These are phyloP conservation scores for Scheffersomyces stambukii DNA, from an alignment of 1,139 yeast genomes.

Conservation along the genomic window DNA sequence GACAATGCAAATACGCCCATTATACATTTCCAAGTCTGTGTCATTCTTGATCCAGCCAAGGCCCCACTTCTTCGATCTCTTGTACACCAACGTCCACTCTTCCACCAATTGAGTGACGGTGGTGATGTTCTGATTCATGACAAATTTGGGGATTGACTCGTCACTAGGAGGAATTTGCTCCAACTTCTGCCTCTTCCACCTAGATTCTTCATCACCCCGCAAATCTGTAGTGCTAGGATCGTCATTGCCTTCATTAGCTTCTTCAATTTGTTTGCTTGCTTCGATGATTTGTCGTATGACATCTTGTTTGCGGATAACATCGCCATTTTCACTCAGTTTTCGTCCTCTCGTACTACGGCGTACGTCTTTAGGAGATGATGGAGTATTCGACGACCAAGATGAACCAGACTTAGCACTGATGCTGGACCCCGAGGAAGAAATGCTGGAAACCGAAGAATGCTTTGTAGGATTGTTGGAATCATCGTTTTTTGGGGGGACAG, in stretches of 20 bases:
- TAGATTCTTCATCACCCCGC: constrained; percentile 1
- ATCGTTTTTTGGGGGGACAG: too few species aligned
- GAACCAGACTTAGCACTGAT: too few species aligned
- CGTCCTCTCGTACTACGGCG: too few species aligned
- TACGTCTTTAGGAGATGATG: too few species aligned
- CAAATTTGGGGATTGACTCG: constrained; percentile 9
- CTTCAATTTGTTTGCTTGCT: constrained; percentile 9
- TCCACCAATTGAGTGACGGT: constrained; percentile 13
- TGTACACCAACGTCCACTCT: constrained; percentile 11
- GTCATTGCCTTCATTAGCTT: constrained; percentile 1
- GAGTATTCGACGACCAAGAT: too few species aligned
- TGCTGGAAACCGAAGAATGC: too few species aligned
- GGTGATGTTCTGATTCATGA: constrained; percentile 10
- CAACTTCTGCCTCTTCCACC: constrained; percentile 8
- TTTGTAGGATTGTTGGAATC: too few species aligned
- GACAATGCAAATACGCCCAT: constrained; percentile 8
- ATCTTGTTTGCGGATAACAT: too few species aligned
- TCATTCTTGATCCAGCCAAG: constrained; percentile 13
- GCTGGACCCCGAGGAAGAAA: too few species aligned
- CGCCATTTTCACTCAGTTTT: too few species aligned
- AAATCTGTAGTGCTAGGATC: constrained; percentile 3
- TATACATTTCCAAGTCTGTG: constrained; percentile 9
- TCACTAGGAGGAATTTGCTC: constrained; percentile 7
- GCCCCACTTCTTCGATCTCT: constrained; percentile 9
- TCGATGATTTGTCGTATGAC: too few species aligned